A percentile compares a stretch with the other conserved stretches of the same genome.
These are phyloP conservation scores for Centaurea solstitialis DNA, from an alignment of 129 eudicot genomes.

Conservation along the genomic window DNA sequence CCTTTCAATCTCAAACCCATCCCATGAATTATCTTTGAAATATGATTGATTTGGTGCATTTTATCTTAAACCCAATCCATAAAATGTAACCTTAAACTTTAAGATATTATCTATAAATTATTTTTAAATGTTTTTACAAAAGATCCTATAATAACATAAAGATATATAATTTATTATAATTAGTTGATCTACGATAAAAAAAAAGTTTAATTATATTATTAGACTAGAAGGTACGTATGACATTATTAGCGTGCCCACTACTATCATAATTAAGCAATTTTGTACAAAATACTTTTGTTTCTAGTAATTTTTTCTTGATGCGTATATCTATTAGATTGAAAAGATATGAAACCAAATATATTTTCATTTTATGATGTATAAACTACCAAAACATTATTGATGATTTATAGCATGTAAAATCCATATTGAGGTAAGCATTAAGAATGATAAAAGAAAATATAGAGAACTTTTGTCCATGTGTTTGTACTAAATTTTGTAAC, in stretches of 20 bases:
- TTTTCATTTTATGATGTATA: slow-evolving; percentile 7
- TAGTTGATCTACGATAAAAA: background rate
- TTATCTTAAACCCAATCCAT: too few relatives aligned
- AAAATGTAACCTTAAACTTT: too few relatives aligned
- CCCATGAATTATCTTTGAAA: too few relatives aligned
- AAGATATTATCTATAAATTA: too few relatives aligned
- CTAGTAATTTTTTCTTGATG: background rate
- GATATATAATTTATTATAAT: too few relatives aligned
- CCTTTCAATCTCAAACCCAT: too few relatives aligned
- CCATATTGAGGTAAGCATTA: background rate
- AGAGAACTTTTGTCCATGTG: slow-evolving; percentile 17
- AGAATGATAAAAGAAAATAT: slow-evolving; percentile 19
- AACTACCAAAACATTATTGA: background rate
- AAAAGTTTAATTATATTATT: too few relatives aligned
- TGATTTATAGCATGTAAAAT: slow-evolving; percentile 16
- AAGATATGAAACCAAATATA: background rate
- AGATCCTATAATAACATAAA: too few relatives aligned
- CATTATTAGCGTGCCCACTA: background rate
- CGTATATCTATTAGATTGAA: background rate
- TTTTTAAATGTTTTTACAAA: too few relatives aligned
- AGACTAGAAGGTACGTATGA: background rate
- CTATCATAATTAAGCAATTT: background rate
- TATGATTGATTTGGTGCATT: too few relatives aligned
- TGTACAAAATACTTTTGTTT: background rate
- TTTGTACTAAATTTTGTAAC: slow-evolving; percentile 19